Evolutionary conservation across 257 asterid genomes (phyloP), one percentile per base, ranked within the genome.

Genomic region (Knoxia roxburghii): DNA sequence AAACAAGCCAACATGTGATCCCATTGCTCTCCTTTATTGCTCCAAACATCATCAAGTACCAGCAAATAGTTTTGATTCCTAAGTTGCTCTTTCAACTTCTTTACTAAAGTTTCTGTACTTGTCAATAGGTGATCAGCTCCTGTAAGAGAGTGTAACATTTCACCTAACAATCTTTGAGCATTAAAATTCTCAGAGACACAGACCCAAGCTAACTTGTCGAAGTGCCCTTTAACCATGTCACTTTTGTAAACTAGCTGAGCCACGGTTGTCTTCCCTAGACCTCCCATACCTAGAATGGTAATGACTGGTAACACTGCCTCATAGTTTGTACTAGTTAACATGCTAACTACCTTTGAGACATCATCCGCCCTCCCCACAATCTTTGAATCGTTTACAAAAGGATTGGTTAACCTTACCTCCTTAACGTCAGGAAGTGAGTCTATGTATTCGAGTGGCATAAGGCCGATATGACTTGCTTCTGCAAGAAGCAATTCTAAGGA

Each of bases 41-140:
- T 49, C 70, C 76, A 75, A 48, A 71, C 66, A 58, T 75, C 79
- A 65, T 75, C 79, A 9, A 65, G 68, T 3, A 71, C 74, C 0
- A 76, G 77, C 7, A 76, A 45, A 57, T 30, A 68, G 8, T 45
- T 64, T 14, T 51, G 68, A 35, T 53, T 57, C 2, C 26, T 49
- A 0, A 76, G 51, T 5, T 10, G n/a, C 0, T 21, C 37, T 37
- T 37, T 58, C 30, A 76, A 53, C 27, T 52, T 57, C 32, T 72
- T 37, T 8, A 63, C 46, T 20, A 67, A 52, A 10, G 75, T 75
- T 68, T 72, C 74, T 41, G 37, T 62, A 18, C 35, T 68, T 1
- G n/a, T 46, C n/a, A 46, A 11, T 46, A 12, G 51, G 51, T 4
- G n/a, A n/a, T 46, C 8, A 2, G 51, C 15, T 12, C n/a, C n/a